Evolutionary conservation across 2,329 filamentous ascomycete species (phyloP).

Genomic region (Sphaceloma murrayae): DNA sequence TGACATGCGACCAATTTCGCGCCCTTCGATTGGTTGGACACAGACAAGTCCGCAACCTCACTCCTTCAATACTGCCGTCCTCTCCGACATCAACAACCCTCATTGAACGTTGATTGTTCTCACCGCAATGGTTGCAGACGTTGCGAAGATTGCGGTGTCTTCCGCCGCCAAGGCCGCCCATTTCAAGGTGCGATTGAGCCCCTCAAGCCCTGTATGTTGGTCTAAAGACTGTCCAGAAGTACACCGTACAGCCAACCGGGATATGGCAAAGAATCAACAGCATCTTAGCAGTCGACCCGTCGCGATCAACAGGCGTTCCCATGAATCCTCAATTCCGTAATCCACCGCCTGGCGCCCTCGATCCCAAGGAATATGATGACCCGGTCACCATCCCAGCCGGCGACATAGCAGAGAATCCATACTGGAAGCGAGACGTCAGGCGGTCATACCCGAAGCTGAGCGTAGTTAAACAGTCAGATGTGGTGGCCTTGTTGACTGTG

Average conservation of each 20-base stretch:
- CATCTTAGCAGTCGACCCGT: conserved; percentile 68
- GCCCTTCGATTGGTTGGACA: conserved; percentile 1
- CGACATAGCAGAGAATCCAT: conserved; percentile 83
- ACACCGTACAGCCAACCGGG: conserved; percentile 81
- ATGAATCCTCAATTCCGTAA: conserved; percentile 88
- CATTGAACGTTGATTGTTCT: neutral
- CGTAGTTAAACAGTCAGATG: conserved; percentile 72
- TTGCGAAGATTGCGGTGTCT: conserved; percentile 20
- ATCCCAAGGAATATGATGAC: conserved; percentile 66
- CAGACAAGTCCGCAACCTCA: neutral
- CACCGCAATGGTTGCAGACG: conserved; percentile 18
- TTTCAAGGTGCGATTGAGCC: conserved; percentile 18
- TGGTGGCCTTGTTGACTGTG: conserved; percentile 73
- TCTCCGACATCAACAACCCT: too few relatives aligned
- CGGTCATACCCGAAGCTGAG: conserved; percentile 73
- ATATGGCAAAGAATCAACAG: conserved; percentile 79
- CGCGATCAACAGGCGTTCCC: conserved; percentile 83
- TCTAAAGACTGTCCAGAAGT: conserved; percentile 56
- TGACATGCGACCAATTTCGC: conserved; percentile 12
- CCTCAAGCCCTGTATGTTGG: neutral
- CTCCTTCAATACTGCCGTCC: too few relatives aligned
- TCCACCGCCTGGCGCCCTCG: conserved; percentile 65
- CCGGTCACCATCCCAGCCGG: conserved; percentile 74
- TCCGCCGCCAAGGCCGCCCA: conserved; percentile 19
- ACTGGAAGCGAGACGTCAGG: conserved; percentile 90